Percentiles rank a stretch among this genome's conserved stretches.
Evolutionary conservation across 176 grass and related monocot genomes (phyloP).

Genomic region (Rhynchospora tenuis): DNA sequence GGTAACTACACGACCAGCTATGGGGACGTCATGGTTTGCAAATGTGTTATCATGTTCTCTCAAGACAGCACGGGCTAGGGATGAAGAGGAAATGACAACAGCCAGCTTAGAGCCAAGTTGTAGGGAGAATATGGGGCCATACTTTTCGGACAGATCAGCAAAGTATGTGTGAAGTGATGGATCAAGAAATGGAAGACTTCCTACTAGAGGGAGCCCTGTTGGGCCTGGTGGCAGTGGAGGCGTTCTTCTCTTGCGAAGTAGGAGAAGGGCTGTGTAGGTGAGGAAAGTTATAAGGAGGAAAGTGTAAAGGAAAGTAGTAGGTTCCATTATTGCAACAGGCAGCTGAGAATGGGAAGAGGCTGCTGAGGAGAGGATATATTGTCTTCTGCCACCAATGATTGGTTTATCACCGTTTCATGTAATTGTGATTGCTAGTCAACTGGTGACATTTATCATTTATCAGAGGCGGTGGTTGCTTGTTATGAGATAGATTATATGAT

Average conservation of each 20-base stretch:
- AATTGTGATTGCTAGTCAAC: neutral
- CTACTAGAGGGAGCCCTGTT: constrained; percentile 30
- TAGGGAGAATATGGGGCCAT: constrained; percentile 47
- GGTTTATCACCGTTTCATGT: neutral
- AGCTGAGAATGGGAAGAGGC: neutral
- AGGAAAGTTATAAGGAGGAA: constrained; percentile 14
- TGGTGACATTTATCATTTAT: neutral
- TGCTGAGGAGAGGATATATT: neutral
- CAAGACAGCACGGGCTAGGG: constrained; percentile 32
- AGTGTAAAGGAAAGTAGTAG: neutral
- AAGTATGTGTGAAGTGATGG: constrained; percentile 34
- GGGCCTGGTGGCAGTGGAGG: constrained; percentile 6
- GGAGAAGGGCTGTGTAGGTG: constrained; percentile 2
- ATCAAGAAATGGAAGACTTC: constrained; percentile 31
- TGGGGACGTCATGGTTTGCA: constrained; percentile 28
- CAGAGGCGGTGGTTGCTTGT: too few relatives aligned
- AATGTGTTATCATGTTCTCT: constrained; percentile 36
- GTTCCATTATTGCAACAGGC: constrained; percentile 4
- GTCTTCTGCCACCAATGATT: neutral
- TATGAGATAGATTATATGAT: too few relatives aligned
- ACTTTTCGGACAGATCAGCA: constrained; percentile 15
- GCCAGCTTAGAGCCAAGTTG: constrained; percentile 34
- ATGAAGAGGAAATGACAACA: constrained; percentile 32
- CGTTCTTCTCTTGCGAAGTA: neutral
- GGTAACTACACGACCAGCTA: neutral